These are phyloP conservation scores for Kwoniella newhampshirensis DNA, from an alignment of 768 basidiomycete genomes.

Conservation along the genomic window DNA sequence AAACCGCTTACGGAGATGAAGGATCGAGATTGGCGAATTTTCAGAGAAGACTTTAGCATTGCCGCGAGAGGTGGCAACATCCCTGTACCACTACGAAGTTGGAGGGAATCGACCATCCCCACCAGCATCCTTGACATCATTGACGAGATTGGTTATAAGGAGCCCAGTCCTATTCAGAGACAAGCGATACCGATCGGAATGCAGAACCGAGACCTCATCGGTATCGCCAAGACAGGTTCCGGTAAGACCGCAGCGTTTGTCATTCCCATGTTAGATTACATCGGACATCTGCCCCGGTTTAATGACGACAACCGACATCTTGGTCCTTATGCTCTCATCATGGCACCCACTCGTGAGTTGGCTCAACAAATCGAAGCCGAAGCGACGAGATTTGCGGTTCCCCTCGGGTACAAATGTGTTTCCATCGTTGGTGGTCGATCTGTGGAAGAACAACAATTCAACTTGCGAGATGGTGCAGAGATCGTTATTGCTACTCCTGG, in stretches of 20 bases:
- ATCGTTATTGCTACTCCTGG: conserved; percentile 99
- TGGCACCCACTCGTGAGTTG: conserved; percentile 96
- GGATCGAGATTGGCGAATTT: conserved; percentile 98
- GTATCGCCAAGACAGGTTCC: conserved; percentile 99
- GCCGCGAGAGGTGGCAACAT: conserved; percentile 91
- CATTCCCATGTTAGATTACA: conserved; percentile 96
- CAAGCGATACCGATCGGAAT: conserved; percentile 99
- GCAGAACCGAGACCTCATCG: conserved; percentile 94
- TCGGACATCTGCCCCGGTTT: conserved; percentile 77
- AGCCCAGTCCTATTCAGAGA: conserved; percentile 93
- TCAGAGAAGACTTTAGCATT: conserved; percentile 97
- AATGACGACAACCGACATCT: conserved; percentile 90
- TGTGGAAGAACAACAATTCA: conserved; percentile 97
- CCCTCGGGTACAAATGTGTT: conserved; percentile 88
- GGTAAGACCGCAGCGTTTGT: conserved; percentile 99
- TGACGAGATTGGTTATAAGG: conserved; percentile 90
- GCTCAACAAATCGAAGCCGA: conserved; percentile 97
- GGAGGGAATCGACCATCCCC: conserved; percentile 85
- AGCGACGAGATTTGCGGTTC: conserved; percentile 83
- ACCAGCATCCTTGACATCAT: conserved; percentile 75
- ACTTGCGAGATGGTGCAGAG: conserved; percentile 94
- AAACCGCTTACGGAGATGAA: conserved; percentile 90
- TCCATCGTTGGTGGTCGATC: conserved; percentile 97
- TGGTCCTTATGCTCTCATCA: conserved; percentile 87
- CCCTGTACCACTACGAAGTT: conserved; percentile 87